These are phyloP conservation scores for Mortierella hygrophila DNA, from an alignment of 192 early-diverging fungal genomes.

Conservation along the genomic window DNA sequence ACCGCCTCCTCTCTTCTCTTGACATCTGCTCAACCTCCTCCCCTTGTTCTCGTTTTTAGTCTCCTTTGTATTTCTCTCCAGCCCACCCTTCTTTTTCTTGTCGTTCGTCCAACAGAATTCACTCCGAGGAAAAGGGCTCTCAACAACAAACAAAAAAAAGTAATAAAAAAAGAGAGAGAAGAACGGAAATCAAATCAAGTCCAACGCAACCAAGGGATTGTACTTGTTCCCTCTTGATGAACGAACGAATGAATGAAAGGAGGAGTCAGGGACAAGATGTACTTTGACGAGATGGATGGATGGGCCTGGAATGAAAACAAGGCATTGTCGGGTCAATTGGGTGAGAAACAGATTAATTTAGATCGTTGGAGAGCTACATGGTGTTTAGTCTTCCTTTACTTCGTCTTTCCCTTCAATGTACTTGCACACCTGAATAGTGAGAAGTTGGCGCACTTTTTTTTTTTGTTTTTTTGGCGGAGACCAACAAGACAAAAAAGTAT, in stretches of 20 bases:
- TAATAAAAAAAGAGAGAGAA: neutral
- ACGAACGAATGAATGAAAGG: too few relatives aligned
- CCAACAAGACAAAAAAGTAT: neutral
- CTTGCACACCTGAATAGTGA: neutral
- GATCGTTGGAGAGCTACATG: neutral
- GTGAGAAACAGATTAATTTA: neutral
- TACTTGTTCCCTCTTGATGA: neutral
- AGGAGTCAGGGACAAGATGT: neutral
- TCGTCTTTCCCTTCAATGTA: too few relatives aligned
- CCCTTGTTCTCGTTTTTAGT: neutral
- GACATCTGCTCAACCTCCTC: neutral
- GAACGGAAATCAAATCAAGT: conserved; percentile 8
- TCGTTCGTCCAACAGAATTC: neutral
- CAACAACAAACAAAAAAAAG: neutral
- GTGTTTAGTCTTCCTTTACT: too few relatives aligned
- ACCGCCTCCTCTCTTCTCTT: neutral
- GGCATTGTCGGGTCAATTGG: neutral
- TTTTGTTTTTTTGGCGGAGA: neutral
- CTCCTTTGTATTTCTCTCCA: neutral
- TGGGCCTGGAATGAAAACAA: neutral
- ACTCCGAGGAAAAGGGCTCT: conserved; percentile 3
- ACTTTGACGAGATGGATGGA: neutral
- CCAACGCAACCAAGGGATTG: neutral
- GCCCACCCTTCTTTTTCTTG: neutral
- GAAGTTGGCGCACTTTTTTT: neutral